Evolutionary conservation across 2,329 filamentous ascomycete species (phyloP), one percentile per base, ranked within the genome.

Genomic region (Fusarium setosum): DNA sequence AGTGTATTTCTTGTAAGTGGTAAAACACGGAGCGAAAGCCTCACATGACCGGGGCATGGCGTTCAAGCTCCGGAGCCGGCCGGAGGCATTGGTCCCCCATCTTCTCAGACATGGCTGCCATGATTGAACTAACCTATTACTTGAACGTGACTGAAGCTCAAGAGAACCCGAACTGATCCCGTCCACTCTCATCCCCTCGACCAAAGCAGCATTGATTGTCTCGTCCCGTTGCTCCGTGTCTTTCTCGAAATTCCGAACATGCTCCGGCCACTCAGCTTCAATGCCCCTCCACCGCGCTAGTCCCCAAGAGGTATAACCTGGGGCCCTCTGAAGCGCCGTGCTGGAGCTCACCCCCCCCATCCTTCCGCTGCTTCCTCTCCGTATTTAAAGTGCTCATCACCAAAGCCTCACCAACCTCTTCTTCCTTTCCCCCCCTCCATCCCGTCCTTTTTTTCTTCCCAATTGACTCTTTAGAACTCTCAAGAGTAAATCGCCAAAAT

Each of bases 401-500:
- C 56, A 61, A 57, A 56, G 37, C 57, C 45, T 56, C 57, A 26
- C 61, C 59, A 44, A 56, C 63, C 55, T 64, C 66, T 64, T 65
- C 61, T 63, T 69, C 62, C 54, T 56, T 63, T 54, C 41, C 65
- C 55, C 59, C 63, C 54, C 50, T 45, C 44, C 44, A 63, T 68
- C 54, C 57, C 55, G 62, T 70, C 65, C 57, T 64, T 63, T 53
- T 56, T 59, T 34, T 61, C 66, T 67, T 66, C 67, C 61, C 65
- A 68, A 60, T 63, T 67, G 57, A 59, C 42, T 59, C 63, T 56
- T 61, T 47, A 68, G 41, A 59, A 59, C 60, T 56, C 50, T 55
- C 62, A 59, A 60, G 65, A 61, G 59, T 66, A 59, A 65, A 61
- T 71, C 65, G 66, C 72, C 77, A 80, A 63, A 66, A 94, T 96